Base-by-base conservation (phyloP, 106 monocot genomes). In the Hemerocallis citrina region DNA sequence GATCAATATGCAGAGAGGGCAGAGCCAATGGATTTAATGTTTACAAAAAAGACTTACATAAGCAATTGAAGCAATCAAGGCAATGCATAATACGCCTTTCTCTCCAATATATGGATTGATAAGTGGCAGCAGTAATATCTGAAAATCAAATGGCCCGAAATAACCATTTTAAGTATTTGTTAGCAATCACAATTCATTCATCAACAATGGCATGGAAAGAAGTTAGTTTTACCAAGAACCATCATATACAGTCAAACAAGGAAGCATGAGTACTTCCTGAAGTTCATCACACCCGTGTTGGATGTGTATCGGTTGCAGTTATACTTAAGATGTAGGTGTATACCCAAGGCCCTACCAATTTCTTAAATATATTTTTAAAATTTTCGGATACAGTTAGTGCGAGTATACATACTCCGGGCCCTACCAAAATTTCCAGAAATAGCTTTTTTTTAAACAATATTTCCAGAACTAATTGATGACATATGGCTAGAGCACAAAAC, bases 61-160 rank as follows among this genome's bases (percentile, higher is more conserved):
- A 61, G 68, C 73, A 62, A 79, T 65, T 23, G 85, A 59, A 52
- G 73, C 66, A 62, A 68, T 46, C 38, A 91, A 65, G 1, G 67
- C 82, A 43, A 82, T 34, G 66, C 85, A 79, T 21, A 91, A 38
- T 7, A 91, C 74, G 2, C 81, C 82, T 48, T 70, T 85, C 7
- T 85, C 90, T 67, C 90, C 75, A 16, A 79, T 12, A 42, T 76
- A 67, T 28, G 76, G 64, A 69, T 68, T 82, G 61, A 91, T 65
- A 43, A 82, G 49, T 19, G 90, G 85, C 52, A 91, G 85, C 21
- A 85, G 57, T 61, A 91, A 36, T 68, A 82, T 79, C 90, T 91
- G 52, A 25, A 74, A 50, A 14, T 7, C 15, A 12, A 22, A 22
- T 48, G 6, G 15, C 25, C 2, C 19, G 44, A 48, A 23, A 48